Evolutionary conservation across 2,329 filamentous ascomycete species (phyloP), one percentile per base, ranked within the genome.

Genomic region (Arthrinium puccinioides): DNA sequence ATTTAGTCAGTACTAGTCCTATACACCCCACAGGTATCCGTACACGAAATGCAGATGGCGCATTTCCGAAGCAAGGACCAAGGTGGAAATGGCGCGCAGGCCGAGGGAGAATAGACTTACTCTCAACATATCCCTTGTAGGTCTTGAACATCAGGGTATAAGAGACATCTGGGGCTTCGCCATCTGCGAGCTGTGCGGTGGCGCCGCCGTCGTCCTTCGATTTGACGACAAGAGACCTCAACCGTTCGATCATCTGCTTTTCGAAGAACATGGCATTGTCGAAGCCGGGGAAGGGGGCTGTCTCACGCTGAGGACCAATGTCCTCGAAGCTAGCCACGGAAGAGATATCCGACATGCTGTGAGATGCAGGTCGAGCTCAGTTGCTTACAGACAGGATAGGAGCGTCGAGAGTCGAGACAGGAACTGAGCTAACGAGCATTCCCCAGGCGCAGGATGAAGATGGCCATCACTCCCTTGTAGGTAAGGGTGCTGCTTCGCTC

Each of bases 141-240:
- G 53, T 55, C 30, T 60, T 51, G 44, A 66, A 66, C 38, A 62
- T 59, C 23, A 70, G 50, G 4, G 65, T 54, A 41, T 69, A 65
- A 31, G 62, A 53, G 11, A 70, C 50, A 27, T 67, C 60, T 3
- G 64, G 62, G 7, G 60, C 53, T n/a, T 60, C 59, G 3, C 47
- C 48, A 5, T 47, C 48, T 11, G 24, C 31, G 13, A 54, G 37
- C 32, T 52, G 49, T 25, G 20, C 39, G 4, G 42, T 40, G 16
- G 35, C 18, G 13, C 15, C 32, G 8, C 31, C 42, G 23, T 40
- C 41, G 20, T 20, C 19, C 21, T 31, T 33, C 6, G 46, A 43
- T 15, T 38, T 42, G 14, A 42, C 39, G 13, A 48, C 26, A 16
- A 49, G 36, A 20, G 40, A 28, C 24, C 42, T 46, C 4, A 50